phyloP scores from a whole-genome alignment of 805 yeast genomes.

The Pichia cabralensis region DNA sequence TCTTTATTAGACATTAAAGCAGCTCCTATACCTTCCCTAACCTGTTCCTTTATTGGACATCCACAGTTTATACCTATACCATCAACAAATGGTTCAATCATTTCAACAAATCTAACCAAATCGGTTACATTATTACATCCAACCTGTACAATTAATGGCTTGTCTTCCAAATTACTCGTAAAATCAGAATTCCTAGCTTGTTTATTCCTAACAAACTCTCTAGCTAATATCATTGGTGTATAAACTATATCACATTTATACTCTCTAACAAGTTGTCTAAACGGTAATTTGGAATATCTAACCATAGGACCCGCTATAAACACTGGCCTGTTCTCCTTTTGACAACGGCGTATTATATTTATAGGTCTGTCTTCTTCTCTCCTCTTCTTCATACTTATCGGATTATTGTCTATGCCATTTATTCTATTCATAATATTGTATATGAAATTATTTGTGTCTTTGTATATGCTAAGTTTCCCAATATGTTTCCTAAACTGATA shows the following conservation, averaged over 20 bases:
- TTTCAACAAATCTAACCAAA: slow-evolving; percentile 68
- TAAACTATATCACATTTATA: slow-evolving; percentile 76
- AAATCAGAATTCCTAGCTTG: slow-evolving; percentile 80
- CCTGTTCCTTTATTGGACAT: slow-evolving; percentile 92
- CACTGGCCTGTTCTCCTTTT: slow-evolving; percentile 42
- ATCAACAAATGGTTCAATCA: slow-evolving; percentile 86
- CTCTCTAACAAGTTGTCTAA: slow-evolving; percentile 68
- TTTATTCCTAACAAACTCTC: slow-evolving; percentile 83
- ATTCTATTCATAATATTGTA: too few species aligned
- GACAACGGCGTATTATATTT: slow-evolving; percentile 38
- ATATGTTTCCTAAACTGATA: too few species aligned
- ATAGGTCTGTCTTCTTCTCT: slow-evolving; percentile 43
- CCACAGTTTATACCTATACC: slow-evolving; percentile 96
- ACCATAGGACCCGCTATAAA: slow-evolving; percentile 93
- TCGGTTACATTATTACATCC: slow-evolving; percentile 84
- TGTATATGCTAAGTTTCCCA: too few species aligned
- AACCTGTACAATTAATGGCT: slow-evolving; percentile 76
- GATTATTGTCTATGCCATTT: too few species aligned
- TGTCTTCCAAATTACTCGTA: slow-evolving; percentile 62
- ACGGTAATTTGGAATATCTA: slow-evolving; percentile 87
- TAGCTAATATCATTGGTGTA: slow-evolving; percentile 92
- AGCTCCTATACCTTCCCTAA: slow-evolving; percentile 93
- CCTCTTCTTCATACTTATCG: slow-evolving; percentile 20
- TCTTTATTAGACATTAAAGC: slow-evolving; percentile 84
- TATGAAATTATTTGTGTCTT: too few species aligned